Evolutionary conservation across 805 yeast species (phyloP).

Genomic region (Pichia nanzhaoensis): DNA sequence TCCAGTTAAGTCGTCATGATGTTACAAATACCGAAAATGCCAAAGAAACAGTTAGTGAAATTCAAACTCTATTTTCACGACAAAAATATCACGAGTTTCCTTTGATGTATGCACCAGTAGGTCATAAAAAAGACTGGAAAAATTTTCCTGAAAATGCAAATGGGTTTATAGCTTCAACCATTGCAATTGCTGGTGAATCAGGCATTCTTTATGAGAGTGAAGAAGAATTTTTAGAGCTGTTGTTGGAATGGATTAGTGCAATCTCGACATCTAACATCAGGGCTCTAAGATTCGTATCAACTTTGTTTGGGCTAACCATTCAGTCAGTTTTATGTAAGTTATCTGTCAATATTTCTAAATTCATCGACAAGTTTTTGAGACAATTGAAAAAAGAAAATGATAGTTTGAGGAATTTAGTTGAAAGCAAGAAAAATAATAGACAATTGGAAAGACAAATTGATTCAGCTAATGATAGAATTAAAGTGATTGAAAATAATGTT

Average conservation of each 20-base stretch:
- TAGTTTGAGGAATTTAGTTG: slow-evolving; percentile 9
- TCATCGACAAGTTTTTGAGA: slow-evolving; percentile 37
- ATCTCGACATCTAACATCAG: slow-evolving; percentile 64
- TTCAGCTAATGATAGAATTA: slow-evolving; percentile 36
- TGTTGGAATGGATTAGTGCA: slow-evolving; percentile 71
- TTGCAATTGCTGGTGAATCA: slow-evolving; percentile 51
- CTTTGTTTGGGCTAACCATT: slow-evolving; percentile 50
- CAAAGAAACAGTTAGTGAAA: slow-evolving; percentile 63
- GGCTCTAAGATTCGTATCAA: slow-evolving; percentile 63
- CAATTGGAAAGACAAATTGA: slow-evolving; percentile 28
- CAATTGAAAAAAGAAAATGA: slow-evolving; percentile 33
- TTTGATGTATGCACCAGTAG: slow-evolving; percentile 26
- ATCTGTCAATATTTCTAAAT: slow-evolving; percentile 31
- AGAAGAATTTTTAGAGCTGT: slow-evolving; percentile 42
- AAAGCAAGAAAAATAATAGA: slow-evolving; percentile 21
- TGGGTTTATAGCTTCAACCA: slow-evolving; percentile 48
- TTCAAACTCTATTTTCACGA: slow-evolving; percentile 53
- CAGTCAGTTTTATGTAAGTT: slow-evolving; percentile 55
- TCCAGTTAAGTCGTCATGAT: slow-evolving; percentile 68
- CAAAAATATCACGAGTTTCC: slow-evolving; percentile 70
- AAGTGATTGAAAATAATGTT: slow-evolving; percentile 39
- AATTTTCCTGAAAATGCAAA: slow-evolving; percentile 47
- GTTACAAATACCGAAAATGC: slow-evolving; percentile 48
- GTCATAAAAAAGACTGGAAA: slow-evolving; percentile 39
- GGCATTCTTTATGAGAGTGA: slow-evolving; percentile 46